Base-by-base conservation (phyloP, 495 filamentous ascomycete species). In the Trichoderma virens region DNA sequence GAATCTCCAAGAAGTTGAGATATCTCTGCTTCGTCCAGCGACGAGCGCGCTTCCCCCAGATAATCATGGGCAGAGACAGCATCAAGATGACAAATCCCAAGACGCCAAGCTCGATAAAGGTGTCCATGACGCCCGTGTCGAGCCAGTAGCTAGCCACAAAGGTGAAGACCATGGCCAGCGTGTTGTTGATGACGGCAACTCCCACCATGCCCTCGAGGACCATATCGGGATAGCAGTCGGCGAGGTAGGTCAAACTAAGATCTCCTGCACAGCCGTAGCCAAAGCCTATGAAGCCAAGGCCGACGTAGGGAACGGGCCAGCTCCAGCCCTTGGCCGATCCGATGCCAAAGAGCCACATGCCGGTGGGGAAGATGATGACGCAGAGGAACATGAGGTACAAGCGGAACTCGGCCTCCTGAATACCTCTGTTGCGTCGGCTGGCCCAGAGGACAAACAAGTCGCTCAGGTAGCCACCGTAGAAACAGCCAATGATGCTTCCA, bases 151-250 rank as follows among this genome's bases (percentile, higher is more conserved):
- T 56, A 2, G 51, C 51, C 27, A 56, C 51, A 56, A 56, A 56
- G 25, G 51, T 56, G 30, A 56, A 56, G 25, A 56, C 30, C 51
- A 56, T 56, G 51, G 51, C 51, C 8, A 56, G 51, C 23, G 51
- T 56, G 51, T 56, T 56, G 51, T 56, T 56, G 51, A 56, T 56
- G 51, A 56, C 51, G 51, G 51, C 51, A 28, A 56, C 51, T 1
- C 51, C 51, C 27, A 56, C 51, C 51, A 56, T 56, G 51, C 51
- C 51, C 25, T 56, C 51, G 8, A 56, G 27, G 27, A 56, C 51
- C 51, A 56, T 56, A 56, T 56, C 51, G 9, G 51, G 51, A 25
- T 56, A 56, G 51, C 51, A 56, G 51, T 56, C 51, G 27, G 51
- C 51, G 13, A 56, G 51, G 20, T 56, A 56, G 9, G 51, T 56